phyloP scores from a whole-genome alignment of 1,284 basidiomycete genomes.

The Trametes versicolor region DNA sequence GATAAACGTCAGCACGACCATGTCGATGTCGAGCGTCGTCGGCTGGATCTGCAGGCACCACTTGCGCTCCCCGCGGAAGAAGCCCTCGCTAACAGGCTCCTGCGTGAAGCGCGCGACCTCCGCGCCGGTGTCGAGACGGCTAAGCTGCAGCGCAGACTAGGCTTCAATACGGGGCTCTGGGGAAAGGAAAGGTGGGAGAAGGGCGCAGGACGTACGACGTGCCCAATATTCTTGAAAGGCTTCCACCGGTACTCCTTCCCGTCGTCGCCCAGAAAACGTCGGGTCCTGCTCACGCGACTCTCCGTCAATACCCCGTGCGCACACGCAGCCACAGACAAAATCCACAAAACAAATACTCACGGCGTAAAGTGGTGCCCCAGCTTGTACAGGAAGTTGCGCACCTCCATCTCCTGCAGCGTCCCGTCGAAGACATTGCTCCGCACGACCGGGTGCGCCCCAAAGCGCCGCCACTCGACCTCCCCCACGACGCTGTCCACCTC shows the following conservation, averaged over 20 bases:
- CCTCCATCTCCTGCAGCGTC: slow-evolving; percentile 46
- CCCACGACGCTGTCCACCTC: slow-evolving; percentile 53
- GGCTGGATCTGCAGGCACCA: slow-evolving; percentile 56
- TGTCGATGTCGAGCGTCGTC: slow-evolving; percentile 55
- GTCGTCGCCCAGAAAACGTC: slow-evolving; percentile 62
- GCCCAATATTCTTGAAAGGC: slow-evolving; percentile 50
- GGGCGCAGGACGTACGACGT: slow-evolving; percentile 46
- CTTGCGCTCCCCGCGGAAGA: slow-evolving; percentile 58
- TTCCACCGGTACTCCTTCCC: slow-evolving; percentile 62
- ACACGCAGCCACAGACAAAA: background rate
- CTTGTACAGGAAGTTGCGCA: slow-evolving; percentile 57
- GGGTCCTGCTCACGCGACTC: slow-evolving; percentile 45
- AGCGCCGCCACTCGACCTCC: slow-evolving; percentile 58
- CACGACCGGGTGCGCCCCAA: slow-evolving; percentile 54
- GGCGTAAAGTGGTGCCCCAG: slow-evolving; percentile 50
- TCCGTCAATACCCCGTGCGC: background rate
- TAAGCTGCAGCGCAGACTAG: slow-evolving; percentile 45
- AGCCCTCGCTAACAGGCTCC: slow-evolving; percentile 49
- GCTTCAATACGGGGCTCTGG: background rate
- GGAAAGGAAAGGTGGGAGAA: background rate
- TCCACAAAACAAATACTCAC: slow-evolving; percentile 46
- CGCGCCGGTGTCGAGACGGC: slow-evolving; percentile 46
- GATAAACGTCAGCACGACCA: slow-evolving; percentile 60
- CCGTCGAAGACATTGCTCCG: slow-evolving; percentile 52
- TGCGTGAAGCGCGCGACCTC: slow-evolving; percentile 54